These are phyloP conservation scores for Rhizophora mangle DNA, from an alignment of 345 rosid genomes.

Conservation along the genomic window DNA sequence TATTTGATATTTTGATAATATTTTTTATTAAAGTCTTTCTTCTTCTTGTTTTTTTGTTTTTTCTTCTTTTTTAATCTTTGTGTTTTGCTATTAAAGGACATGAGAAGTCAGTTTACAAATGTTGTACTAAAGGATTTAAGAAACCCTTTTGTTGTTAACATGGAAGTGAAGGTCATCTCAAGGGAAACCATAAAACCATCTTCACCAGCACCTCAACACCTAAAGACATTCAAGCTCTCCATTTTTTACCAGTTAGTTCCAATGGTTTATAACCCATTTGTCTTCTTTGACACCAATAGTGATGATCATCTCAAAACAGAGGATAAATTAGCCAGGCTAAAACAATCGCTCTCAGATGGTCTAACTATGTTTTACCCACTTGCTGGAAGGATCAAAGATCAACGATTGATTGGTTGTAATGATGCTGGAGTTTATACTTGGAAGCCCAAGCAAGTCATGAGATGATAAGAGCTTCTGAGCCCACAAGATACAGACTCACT, in stretches of 20 bases:
- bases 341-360: neutral
- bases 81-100: too few species aligned
- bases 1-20: too few species aligned
- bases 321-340: neutral
- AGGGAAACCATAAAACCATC: constrained; percentile 20
- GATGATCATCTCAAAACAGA: neutral
- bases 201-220: constrained; percentile 11
- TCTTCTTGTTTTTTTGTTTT: too few species aligned
- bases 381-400: constrained; percentile 1
- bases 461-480: neutral
- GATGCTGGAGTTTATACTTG: neutral
- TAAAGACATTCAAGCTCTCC: neutral
- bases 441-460: neutral
- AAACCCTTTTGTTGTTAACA: neutral
- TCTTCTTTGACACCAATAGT: constrained; percentile 5
- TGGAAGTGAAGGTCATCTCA: constrained; percentile 5
- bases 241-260: constrained; percentile 9
- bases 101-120: too few species aligned
- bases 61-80: too few species aligned
- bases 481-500: too few species aligned
- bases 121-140: too few species aligned
- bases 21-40: too few species aligned
- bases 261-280: neutral
- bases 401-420: neutral
- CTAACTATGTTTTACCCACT: neutral